phyloP scores from a whole-genome alignment of 306 rosid genomes.

The Aeschynomene evenia region DNA sequence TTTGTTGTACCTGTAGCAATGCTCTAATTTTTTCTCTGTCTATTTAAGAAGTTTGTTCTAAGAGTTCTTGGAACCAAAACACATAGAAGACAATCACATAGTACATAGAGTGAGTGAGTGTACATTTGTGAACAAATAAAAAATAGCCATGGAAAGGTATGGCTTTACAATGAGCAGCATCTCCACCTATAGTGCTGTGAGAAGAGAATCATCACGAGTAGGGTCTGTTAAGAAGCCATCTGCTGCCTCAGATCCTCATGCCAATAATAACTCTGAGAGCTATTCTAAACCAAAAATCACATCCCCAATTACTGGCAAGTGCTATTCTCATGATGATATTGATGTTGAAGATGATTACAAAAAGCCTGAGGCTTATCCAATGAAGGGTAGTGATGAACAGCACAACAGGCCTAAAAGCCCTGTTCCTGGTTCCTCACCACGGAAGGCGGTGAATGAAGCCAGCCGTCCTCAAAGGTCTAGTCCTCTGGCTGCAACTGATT shows the following conservation, averaged over 20 bases:
- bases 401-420: conserved; percentile 19
- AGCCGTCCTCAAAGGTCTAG: conserved; percentile 22
- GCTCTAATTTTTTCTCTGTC: too few species aligned
- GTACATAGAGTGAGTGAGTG: neutral
- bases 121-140: neutral
- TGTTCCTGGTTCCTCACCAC: neutral
- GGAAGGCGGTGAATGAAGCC: conserved; percentile 33
- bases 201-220: neutral
- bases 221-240: conserved; percentile 16
- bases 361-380: conserved; percentile 21
- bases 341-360: neutral
- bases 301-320: conserved; percentile 17
- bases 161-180: conserved; percentile 18
- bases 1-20: too few species aligned
- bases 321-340: conserved; percentile 17
- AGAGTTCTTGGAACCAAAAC: neutral
- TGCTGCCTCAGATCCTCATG: conserved; percentile 30
- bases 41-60: conserved; percentile 32
- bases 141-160: conserved; percentile 46
- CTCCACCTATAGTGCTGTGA: conserved; percentile 18
- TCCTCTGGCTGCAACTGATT: neutral
- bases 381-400: conserved; percentile 17
- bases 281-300: conserved; percentile 27
- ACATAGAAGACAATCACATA: neutral
- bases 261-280: neutral